Conservation (phyloP, 306 rosid species). For the Cucurbita pepo region DNA sequence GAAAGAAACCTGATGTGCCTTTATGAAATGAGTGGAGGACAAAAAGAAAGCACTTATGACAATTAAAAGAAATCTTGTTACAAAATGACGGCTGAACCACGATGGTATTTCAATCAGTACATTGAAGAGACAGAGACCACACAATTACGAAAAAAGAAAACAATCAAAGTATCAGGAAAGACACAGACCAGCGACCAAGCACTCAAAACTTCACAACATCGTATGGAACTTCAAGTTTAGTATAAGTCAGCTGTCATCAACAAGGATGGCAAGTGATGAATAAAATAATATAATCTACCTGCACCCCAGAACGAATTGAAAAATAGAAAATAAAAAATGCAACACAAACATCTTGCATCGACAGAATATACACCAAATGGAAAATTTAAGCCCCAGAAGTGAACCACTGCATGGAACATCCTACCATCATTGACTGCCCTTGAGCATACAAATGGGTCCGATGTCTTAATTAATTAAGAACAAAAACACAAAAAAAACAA, state of each 20-base stretch:
- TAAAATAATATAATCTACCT: neutral
- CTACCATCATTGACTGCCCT: neutral
- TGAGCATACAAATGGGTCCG: neutral
- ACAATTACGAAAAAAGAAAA: neutral
- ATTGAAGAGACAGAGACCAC: neutral
- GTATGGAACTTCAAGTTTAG: neutral
- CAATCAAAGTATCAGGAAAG: neutral
- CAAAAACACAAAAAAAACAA: neutral
- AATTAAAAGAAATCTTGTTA: neutral
- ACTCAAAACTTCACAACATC: neutral
- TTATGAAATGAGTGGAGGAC: neutral
- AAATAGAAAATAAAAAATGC: neutral
- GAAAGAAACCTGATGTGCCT: neutral
- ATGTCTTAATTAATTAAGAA: neutral
- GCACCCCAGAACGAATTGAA: neutral
- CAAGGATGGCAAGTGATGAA: neutral
- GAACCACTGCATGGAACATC: neutral
- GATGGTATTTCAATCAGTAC: neutral
- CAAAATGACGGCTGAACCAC: neutral
- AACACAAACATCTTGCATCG: neutral
- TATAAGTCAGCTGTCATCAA: neutral
- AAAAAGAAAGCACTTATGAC: neutral
- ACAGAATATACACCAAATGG: neutral
- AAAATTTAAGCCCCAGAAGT: neutral
- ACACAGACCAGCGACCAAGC: neutral